Base-by-base conservation (phyloP, 768 basidiomycete species). In the Rhizopogon roseolus region DNA sequence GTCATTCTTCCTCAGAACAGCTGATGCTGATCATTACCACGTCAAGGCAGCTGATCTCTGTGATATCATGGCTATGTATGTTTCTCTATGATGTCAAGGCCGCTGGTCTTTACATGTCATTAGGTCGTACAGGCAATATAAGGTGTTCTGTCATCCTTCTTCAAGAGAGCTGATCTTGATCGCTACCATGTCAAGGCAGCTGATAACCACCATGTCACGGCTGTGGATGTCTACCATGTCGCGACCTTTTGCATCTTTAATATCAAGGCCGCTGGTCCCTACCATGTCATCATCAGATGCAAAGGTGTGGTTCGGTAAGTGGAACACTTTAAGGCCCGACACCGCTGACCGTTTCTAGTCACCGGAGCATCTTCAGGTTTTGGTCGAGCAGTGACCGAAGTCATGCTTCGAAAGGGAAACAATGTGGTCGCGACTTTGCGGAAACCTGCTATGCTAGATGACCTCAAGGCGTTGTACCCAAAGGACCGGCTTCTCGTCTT, bases 401-500 rank as follows among this genome's bases (percentile, higher is more conserved):
- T 56, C 10, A 72, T 64, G 40, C 64, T 79, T 25, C 53, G 54
- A 16, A 64, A 63, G 6, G 76, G 77, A 40, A 75, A 76, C 52
- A 71, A 50, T 9, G 75, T 69, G 44, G 66, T 76, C 44, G 78
- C 79, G 6, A 75, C 76, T 17, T 57, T 74, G 34, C 73, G 76
- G 48, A 66, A 64, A 54, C 76, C 76, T 1, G 67, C 60, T 6
- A 59, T 50, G 8, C 64, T 79, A 43, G 54, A 58, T 17, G 66
- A 67, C 38, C 71, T 70, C 22, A 40, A 55, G 4, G 51, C 56
- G 0, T 45, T 64, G 28, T 72, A 73, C 53, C 39, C 65, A 25
- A 22, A 57, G 27, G 58, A 65, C 3, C 66, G 62, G 32, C 68
- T 79, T 2, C 64, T 76, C 55, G 53, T 73, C 49, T 58, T 77